Evolutionary conservation across 768 basidiomycete genomes (phyloP).

Genomic region (Rhodosporidiobolus sp.): DNA sequence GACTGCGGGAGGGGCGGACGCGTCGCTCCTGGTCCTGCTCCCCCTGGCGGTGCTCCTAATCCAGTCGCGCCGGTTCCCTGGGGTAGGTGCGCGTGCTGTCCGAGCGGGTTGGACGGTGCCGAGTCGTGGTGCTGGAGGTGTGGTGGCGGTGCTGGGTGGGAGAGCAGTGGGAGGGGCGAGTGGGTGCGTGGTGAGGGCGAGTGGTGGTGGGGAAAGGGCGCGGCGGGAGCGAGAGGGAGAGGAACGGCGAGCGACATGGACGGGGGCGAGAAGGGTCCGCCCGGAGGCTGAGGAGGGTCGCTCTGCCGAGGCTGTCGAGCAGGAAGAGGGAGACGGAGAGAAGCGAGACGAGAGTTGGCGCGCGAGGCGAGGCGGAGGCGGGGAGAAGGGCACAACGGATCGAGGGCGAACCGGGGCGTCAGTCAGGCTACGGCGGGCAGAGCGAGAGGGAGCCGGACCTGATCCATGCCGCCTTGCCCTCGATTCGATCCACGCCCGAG

Average conservation of each 20-base stretch:
- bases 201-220: too few relatives aligned
- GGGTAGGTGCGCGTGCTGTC: too few relatives aligned
- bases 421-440: background rate
- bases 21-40: background rate
- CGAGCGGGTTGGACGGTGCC: too few relatives aligned
- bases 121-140: background rate
- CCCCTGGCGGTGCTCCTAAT: too few relatives aligned
- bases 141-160: background rate
- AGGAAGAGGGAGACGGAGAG: background rate
- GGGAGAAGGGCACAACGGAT: background rate
- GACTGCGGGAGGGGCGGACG: background rate
- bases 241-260: too few relatives aligned
- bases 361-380: background rate
- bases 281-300: too few relatives aligned
- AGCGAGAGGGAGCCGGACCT: background rate
- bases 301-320: background rate
- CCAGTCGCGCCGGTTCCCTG: too few relatives aligned
- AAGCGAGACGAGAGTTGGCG: background rate
- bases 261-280: too few relatives aligned
- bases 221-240: background rate
- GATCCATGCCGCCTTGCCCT: too few relatives aligned
- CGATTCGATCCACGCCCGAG: too few relatives aligned
- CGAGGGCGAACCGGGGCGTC: background rate
- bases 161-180: background rate
- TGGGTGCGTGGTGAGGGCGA: background rate